Base-by-base conservation (phyloP, 495 filamentous ascomycete species). In the Tricharina praecox region DNA sequence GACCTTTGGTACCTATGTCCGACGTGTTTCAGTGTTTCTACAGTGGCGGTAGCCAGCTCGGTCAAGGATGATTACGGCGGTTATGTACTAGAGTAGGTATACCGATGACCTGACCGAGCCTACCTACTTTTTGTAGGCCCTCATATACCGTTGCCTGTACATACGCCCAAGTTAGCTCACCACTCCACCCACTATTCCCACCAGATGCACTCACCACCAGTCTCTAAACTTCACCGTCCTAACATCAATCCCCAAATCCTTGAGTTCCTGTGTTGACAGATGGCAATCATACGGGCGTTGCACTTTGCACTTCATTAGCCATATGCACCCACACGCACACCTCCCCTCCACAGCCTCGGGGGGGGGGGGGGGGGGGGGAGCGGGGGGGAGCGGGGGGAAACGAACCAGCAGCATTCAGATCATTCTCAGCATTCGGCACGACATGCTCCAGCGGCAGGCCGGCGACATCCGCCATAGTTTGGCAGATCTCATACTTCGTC, bases 401-500 rank as follows among this genome's bases (percentile, higher is more conserved):
- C 67, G 84, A 71, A 13, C 85, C 82, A 19, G 70, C 67, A 23
- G 77, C 76, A 30, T 75, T 78, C 21, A 79, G 81, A 46, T 88
- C 82, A 55, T 84, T 81, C 3, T 77, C 80, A 56, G 85, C 70
- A 54, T 85, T 84, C 9, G 75, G 65, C 50, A 72, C 68, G 63
- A 95, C 79, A 21, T 74, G 71, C 28, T 74, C 70, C n/a, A 85
- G 64, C 5, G 81, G 68, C 42, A 92, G 61, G 1, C 83, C 85
- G 67, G 88, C 71, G 47, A 94, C 82, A 51, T 86, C 77, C 13
- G 75, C 81, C 56, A 95, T 74, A 16, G 75, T 66, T 66, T 85
- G 66, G 59, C 81, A 87, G 36, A 95, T 93, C 63, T 87, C 77
- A 59, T 87, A 94, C 68, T 94, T 94, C 37, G 87, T 94, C 66